Percentiles rank a stretch among this genome's conserved stretches.
Evolutionary conservation across 176 grass and related monocot genomes (phyloP).

Genomic region (Hyparrhenia diplandra): DNA sequence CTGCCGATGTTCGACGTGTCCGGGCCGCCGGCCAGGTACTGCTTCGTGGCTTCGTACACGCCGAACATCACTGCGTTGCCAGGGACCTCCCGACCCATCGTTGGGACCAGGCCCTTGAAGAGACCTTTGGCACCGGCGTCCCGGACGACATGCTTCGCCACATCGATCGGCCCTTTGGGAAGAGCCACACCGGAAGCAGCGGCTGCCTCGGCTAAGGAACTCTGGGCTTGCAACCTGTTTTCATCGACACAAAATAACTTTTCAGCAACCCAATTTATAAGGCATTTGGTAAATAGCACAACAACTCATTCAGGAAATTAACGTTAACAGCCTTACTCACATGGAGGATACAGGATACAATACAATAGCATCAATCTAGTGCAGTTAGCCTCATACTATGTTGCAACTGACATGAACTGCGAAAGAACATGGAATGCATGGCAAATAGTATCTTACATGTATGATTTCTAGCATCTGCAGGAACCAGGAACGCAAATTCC

Average conservation of each 20-base stretch:
- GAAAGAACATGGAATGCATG: neutral
- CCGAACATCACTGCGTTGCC: slow-evolving; percentile 84
- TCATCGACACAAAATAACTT: neutral
- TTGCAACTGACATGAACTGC: neutral
- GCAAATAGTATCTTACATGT: neutral
- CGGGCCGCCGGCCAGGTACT: slow-evolving; percentile 44
- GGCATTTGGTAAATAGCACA: neutral
- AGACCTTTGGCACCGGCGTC: slow-evolving; percentile 40
- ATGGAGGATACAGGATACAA: too few relatives aligned
- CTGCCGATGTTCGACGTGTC: slow-evolving; percentile 60
- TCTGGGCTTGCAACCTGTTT: slow-evolving; percentile 96
- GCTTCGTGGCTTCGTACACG: slow-evolving; percentile 64
- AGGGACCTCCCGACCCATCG: slow-evolving; percentile 73
- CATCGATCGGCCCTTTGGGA: slow-evolving; percentile 72
- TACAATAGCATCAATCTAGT: neutral
- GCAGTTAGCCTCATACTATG: neutral
- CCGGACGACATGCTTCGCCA: slow-evolving; percentile 68
- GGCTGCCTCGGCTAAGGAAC: slow-evolving; percentile 40
- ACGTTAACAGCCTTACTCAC: neutral
- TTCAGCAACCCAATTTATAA: neutral
- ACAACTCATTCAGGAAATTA: too few relatives aligned
- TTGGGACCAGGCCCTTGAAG: slow-evolving; percentile 66
- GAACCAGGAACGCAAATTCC: neutral
- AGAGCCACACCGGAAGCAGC: slow-evolving; percentile 29
- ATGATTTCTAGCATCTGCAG: neutral